phyloP scores from a whole-genome alignment of 208 protist genomes.

The Acanthamoeba castellanii region DNA sequence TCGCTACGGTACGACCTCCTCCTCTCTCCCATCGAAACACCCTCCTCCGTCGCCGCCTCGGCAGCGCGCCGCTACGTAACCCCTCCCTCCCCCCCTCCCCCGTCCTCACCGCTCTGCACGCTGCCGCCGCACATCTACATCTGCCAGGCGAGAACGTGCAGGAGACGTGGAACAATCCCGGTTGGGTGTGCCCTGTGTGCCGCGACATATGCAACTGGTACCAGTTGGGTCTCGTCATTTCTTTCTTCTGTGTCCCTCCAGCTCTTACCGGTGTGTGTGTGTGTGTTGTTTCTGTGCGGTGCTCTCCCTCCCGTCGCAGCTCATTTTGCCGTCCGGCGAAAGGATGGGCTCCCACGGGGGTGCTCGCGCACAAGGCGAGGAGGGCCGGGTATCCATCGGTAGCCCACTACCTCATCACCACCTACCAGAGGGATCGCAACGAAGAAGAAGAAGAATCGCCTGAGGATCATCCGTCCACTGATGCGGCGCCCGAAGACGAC shows the following conservation, averaged over 20 bases:
- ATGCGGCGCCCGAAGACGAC: neutral
- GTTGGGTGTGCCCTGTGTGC: neutral
- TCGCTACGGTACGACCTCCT: neutral
- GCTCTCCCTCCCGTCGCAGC: neutral
- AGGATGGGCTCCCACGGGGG: neutral
- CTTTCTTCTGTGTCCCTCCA: neutral
- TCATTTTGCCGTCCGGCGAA: neutral
- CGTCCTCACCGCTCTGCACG: too few relatives aligned
- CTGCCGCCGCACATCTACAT: neutral
- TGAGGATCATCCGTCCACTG: neutral
- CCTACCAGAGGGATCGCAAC: neutral
- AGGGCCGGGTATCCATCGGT: neutral
- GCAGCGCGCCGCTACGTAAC: too few relatives aligned
- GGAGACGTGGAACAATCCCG: neutral
- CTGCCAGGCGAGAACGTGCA: slow-evolving; percentile 6
- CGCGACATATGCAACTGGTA: slow-evolving; percentile 30
- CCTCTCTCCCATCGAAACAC: neutral
- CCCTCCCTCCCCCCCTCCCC: neutral
- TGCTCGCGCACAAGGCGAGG: neutral
- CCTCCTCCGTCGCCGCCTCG: too few relatives aligned
- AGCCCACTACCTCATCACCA: neutral
- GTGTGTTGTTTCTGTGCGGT: neutral
- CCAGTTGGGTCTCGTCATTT: neutral
- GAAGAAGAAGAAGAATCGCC: neutral
- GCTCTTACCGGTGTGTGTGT: neutral